Base-by-base conservation (phyloP, 352 stramenopile species). In the Pythium folliculosum region DNA sequence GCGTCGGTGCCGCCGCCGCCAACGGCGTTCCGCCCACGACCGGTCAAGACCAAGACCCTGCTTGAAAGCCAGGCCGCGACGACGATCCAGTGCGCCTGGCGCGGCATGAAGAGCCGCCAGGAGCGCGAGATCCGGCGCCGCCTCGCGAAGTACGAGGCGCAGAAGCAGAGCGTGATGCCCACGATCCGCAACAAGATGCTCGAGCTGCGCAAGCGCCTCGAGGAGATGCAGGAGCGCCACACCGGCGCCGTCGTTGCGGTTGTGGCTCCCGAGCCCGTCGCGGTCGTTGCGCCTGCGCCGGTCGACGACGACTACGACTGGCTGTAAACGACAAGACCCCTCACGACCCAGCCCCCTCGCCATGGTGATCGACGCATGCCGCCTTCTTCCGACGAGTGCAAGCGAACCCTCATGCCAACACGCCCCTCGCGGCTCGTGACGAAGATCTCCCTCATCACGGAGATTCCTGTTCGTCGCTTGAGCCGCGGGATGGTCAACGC, bases 161-260 rank as follows among this genome's bases (percentile, higher is more conserved):
- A 70, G 22, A 72, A 57, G 61, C 52, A 72, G 21, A 77, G 67
- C 40, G 60, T 75, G 21, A 77, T 75, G 67, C 71, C 71, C 2
- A 69, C 55, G 7, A 71, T 77, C 50, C 71, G 71, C n/a, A 63
- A 52, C 48, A 57, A 77, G 50, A 77, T 77, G 71, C 44, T 35
- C 19, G 17, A 64, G 37, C 58, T 77, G 25, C 71, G 67, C 13
- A 45, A 72, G 61, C 71, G 71, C 17, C 63, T 74, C 8, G 65
- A 67, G 6, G 59, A 66, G 37, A 66, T 77, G 3, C 67, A 60
- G 43, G 51, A 65, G n/a, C 63, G 63, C 14, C 48, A 63, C 45
- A 51, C 22, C 51, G 55, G 44, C 22, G 35, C 48, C 23, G 21
- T n/a, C 13, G 14, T 55, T 13, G 43, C 43, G 5, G 6, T 23